Conservation (phyloP, 805 yeast species). For the Monosporozyma servazzii region DNA sequence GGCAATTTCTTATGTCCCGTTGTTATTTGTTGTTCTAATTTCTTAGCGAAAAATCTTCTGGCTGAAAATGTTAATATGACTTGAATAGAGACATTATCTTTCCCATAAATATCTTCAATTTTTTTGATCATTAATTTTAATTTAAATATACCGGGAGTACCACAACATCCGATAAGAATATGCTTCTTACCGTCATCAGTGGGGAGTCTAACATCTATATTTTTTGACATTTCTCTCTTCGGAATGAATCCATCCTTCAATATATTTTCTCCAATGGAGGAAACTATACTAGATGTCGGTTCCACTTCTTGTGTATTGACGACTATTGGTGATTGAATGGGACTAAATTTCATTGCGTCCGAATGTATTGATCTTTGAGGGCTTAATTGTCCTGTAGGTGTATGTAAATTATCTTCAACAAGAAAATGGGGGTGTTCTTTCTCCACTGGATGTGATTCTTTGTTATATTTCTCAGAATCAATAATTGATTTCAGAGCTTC, state of each 20-base stretch:
- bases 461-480: background rate
- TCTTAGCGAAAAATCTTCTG: conserved; percentile 48
- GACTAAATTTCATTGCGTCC: background rate
- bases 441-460: background rate
- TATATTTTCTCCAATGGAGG: background rate
- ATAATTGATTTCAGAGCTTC: background rate
- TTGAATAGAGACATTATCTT: conserved; percentile 68
- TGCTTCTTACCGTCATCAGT: conserved; percentile 86
- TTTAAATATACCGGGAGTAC: conserved; percentile 76
- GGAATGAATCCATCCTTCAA: conserved; percentile 5
- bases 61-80: conserved; percentile 80
- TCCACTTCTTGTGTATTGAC: background rate
- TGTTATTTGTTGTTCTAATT: conserved; percentile 1
- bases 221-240: conserved; percentile 36
- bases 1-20: conserved; percentile 22
- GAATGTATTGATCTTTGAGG: background rate
- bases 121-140: conserved; percentile 72
- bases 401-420: conserved; percentile 19
- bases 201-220: conserved; percentile 55
- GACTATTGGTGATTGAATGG: background rate
- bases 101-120: conserved; percentile 71
- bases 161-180: conserved; percentile 79
- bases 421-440: conserved; percentile 50
- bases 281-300: background rate
- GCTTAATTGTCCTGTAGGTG: conserved; percentile 17